Conservation (phyloP, 2,329 filamentous ascomycete species). For the Tothia fuscella region DNA sequence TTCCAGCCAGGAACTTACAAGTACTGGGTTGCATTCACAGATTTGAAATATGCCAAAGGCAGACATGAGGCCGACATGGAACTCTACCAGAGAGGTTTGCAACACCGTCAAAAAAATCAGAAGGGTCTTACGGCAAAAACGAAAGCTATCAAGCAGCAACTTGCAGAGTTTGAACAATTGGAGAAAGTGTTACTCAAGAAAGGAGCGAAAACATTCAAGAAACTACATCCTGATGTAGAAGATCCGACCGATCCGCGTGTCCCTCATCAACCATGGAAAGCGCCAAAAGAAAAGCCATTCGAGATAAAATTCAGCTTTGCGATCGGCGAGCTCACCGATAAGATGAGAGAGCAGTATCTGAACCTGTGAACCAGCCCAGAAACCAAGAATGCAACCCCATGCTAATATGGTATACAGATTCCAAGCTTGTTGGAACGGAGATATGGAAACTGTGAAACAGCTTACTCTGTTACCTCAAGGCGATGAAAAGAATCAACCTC, state of each 20-base stretch:
- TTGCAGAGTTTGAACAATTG: slow-evolving; percentile 42
- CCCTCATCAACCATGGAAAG: slow-evolving; percentile 13
- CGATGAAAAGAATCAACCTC: slow-evolving; percentile 39
- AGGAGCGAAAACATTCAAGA: slow-evolving; percentile 54
- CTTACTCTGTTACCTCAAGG: slow-evolving; percentile 51
- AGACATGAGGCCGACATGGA: slow-evolving; percentile 26
- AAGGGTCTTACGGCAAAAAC: slow-evolving; percentile 40
- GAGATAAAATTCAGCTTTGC: slow-evolving; percentile 40
- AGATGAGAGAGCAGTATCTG: slow-evolving; percentile 47
- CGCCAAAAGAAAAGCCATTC: slow-evolving; percentile 28
- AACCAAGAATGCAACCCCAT: not conserved
- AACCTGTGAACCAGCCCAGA: slow-evolving; percentile 40
- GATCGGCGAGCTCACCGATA: slow-evolving; percentile 38
- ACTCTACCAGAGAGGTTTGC: slow-evolving; percentile 16
- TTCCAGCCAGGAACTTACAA: slow-evolving; percentile 47
- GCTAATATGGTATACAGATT: slow-evolving; percentile 35
- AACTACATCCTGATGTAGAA: slow-evolving; percentile 42
- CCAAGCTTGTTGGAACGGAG: slow-evolving; percentile 62
- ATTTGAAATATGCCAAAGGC: slow-evolving; percentile 27
- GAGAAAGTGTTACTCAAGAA: slow-evolving; percentile 42
- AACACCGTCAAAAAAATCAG: slow-evolving; percentile 13
- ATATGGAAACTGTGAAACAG: slow-evolving; percentile 52
- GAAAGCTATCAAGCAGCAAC: slow-evolving; percentile 39
- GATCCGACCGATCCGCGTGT: not conserved
- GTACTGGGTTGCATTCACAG: slow-evolving; percentile 39